Percentiles rank a stretch among this genome's conserved stretches.
These are phyloP conservation scores for Penicillium goetzii DNA, from an alignment of 495 filamentous ascomycete species.

Conservation along the genomic window DNA sequence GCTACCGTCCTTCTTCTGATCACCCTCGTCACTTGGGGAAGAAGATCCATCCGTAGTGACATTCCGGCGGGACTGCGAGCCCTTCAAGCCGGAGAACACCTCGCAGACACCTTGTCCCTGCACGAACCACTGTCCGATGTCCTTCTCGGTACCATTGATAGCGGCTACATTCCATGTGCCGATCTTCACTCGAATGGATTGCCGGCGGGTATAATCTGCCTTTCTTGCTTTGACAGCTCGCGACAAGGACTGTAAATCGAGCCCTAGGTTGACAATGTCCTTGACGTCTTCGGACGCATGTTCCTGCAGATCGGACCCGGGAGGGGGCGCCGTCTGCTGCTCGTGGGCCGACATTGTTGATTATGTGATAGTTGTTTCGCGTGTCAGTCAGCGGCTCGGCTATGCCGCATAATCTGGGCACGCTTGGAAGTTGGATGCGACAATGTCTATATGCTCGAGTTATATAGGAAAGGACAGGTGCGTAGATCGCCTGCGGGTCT, in stretches of 20 bases:
- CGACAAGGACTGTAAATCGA: constrained; percentile 52
- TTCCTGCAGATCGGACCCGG: constrained; percentile 20
- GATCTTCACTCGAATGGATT: constrained; percentile 77
- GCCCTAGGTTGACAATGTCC: constrained; percentile 20
- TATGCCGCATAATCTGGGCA: constrained; percentile 8
- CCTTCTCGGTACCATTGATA: constrained; percentile 78
- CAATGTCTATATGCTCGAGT: constrained; percentile 11
- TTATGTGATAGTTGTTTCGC: background rate
- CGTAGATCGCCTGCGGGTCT: constrained; percentile 15
- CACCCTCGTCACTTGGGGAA: constrained; percentile 7
- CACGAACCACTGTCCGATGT: constrained; percentile 85
- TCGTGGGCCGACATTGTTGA: constrained; percentile 23
- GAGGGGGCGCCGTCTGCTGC: constrained; percentile 13
- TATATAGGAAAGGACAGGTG: constrained; percentile 10
- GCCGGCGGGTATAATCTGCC: constrained; percentile 73
- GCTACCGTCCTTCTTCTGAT: constrained; percentile 11
- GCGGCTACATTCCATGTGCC: constrained; percentile 96
- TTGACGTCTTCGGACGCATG: constrained; percentile 33
- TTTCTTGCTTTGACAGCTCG: constrained; percentile 70
- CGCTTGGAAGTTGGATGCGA: background rate
- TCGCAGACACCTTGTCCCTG: constrained; percentile 70
- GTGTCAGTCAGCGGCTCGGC: background rate
- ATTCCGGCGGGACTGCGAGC: constrained; percentile 37
- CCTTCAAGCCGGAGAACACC: constrained; percentile 54
- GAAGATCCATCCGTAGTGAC: constrained; percentile 8